A percentile compares a stretch with the other conserved stretches of the same genome.
Evolutionary conservation across 1,139 yeast genomes (phyloP).

Genomic region (Hyphopichia khmerensis): DNA sequence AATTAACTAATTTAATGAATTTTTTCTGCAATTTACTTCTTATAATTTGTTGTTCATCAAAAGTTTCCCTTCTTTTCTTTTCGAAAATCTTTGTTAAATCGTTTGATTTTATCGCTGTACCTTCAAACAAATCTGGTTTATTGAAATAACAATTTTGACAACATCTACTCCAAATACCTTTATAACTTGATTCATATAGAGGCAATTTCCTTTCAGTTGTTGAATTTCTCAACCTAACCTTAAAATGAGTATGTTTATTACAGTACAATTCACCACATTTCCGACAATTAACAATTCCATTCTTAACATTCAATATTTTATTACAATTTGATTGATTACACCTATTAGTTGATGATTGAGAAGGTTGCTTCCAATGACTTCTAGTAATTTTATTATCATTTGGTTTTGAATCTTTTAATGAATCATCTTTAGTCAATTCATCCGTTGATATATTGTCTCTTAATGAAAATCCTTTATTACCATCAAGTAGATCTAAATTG

Average conservation of each 20-base stretch:
- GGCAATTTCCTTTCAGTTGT: conserved; percentile 30
- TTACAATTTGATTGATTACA: conserved; percentile 42
- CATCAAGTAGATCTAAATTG: conserved; percentile 34
- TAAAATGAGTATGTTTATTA: conserved; percentile 57
- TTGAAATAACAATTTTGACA: conserved; percentile 60
- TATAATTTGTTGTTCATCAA: conserved; percentile 46
- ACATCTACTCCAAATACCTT: conserved; percentile 69
- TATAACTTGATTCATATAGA: conserved; percentile 23
- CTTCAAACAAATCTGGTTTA: conserved; percentile 55
- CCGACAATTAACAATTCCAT: conserved; percentile 60
- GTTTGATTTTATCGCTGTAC: conserved; percentile 30
- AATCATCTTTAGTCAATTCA: no score
- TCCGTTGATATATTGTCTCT: conserved; percentile 25
- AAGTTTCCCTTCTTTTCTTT: conserved; percentile 34
- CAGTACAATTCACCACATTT: conserved; percentile 76
- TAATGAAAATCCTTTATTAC: conserved; percentile 30
- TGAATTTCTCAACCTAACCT: conserved; percentile 46
- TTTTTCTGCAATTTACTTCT: conserved; percentile 64
- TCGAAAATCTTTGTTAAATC: conserved; percentile 52
- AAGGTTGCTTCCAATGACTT: conserved; percentile 64
- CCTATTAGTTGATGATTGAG: conserved; percentile 20
- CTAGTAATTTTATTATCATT: conserved; percentile 34
- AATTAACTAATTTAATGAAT: conserved; percentile 44
- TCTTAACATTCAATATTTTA: conserved; percentile 41
- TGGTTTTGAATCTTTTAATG: background rate